Base-by-base conservation (phyloP, 805 yeast genomes). In the Dipodascopsis tothii region DNA sequence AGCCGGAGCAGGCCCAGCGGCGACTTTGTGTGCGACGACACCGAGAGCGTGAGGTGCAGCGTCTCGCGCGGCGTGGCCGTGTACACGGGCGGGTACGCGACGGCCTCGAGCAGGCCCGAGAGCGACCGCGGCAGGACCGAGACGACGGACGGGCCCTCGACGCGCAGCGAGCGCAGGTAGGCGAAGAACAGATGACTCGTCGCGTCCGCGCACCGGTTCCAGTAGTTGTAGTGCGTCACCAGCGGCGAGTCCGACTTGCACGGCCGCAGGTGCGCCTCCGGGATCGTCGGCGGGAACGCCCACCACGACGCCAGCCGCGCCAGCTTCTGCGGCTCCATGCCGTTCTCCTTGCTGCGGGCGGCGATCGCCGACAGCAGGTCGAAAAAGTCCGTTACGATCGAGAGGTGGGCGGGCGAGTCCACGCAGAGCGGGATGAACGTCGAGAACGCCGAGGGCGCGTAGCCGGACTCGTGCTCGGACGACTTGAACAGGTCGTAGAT, bases 301-400 rank as follows among this genome's bases (percentile, higher is more conserved):
- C 95, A 87, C 20, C 84, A 65, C 5, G 90, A 88, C 33, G 90
- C 81, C 77, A 87, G 73, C 52, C 83, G 80, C 9, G 92, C 72
- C 16, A 87, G 72, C 58, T 84, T 85, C 38, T 87, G 71, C 0
- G 92, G 94, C 56, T 84, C 77, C 70, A 87, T 66, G 56, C 81
- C 78, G 57, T 86, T 85, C 34, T 78, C 75, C 55, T 78, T 81
- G 2, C 94, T 78, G 62, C 85, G 83, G 6, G 94, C 77, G 0
- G 94, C 79, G 34, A 87, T 64, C 7, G 86, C 73, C 7, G 85
- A 83, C 35, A 88, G 65, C 28, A 87, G 70, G 58, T 87, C 95
- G 55, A 86, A 74, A 56, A 86, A 88, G 59, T 84, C 94, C 60
- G 84, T 84, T 3, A 84, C 90, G 3, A 88, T 84, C 1, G 92